phyloP scores from a whole-genome alignment of 306 rosid species.

The Glycine soja region DNA sequence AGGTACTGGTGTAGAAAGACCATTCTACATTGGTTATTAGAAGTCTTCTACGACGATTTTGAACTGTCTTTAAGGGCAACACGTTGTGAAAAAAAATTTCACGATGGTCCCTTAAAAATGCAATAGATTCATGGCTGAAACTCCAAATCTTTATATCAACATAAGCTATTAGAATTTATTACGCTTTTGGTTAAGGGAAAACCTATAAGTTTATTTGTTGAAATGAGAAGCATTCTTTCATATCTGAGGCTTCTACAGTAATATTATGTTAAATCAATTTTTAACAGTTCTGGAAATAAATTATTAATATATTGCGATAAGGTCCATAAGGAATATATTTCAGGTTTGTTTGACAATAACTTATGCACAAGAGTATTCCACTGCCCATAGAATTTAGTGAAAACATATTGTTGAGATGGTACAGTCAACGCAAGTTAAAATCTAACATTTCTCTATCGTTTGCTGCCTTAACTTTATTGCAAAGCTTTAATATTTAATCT shows the following conservation, averaged over 20 bases:
- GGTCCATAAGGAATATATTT: not conserved
- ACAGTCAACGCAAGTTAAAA: constrained; percentile 8
- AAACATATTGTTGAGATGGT: not conserved
- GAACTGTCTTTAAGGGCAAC: no score
- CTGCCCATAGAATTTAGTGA: constrained; percentile 6
- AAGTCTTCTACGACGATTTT: no score
- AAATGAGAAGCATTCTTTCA: constrained; percentile 1
- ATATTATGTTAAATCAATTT: not conserved
- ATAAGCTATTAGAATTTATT: constrained; percentile 19
- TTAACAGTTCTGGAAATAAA: constrained; percentile 7
- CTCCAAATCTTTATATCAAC: not conserved
- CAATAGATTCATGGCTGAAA: constrained; percentile 22
- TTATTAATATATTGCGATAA: not conserved
- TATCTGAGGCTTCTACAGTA: constrained; percentile 32
- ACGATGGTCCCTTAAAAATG: no score
- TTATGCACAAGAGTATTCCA: not conserved
- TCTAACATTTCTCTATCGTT: not conserved
- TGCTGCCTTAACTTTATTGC: constrained; percentile 6
- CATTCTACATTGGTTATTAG: no score
- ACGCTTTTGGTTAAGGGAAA: constrained; percentile 20
- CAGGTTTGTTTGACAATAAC: not conserved
- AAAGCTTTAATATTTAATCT: constrained; percentile 20
- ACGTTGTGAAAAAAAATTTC: no score
- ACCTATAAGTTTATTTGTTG: constrained; percentile 19
- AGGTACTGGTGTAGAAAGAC: no score